Conservation (phyloP, 2,329 filamentous ascomycete species). For the Juglanconis juglandina region DNA sequence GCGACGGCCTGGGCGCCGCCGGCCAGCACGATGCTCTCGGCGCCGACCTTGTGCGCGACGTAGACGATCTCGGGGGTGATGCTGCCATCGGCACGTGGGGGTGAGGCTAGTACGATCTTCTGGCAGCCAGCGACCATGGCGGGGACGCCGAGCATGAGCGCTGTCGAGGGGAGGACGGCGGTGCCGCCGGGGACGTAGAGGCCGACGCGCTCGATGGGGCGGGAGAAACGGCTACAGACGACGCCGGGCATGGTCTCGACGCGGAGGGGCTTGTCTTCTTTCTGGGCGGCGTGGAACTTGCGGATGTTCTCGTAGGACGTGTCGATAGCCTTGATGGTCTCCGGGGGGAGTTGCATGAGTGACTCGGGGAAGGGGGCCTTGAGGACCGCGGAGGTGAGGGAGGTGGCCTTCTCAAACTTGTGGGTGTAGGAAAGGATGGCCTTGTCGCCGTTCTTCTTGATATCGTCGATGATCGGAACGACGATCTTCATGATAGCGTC, state of each 20-base stretch:
- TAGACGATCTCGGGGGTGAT: conserved; percentile 97
- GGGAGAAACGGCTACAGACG: conserved; percentile 85
- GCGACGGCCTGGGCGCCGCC: conserved; percentile 94
- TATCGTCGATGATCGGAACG: conserved; percentile 84
- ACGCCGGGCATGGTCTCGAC: conserved; percentile 99
- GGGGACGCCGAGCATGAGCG: conserved; percentile 95
- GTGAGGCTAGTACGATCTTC: conserved; percentile 90
- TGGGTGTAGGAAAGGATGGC: conserved; percentile 91
- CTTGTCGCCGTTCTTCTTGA: conserved; percentile 79
- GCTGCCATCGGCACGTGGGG: conserved; percentile 82
- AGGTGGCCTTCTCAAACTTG: conserved; percentile 96
- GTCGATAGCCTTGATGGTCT: conserved; percentile 91
- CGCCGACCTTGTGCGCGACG: conserved; percentile 92
- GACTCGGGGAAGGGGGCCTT: conserved; percentile 81
- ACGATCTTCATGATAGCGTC: conserved; percentile 91
- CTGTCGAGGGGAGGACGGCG: conserved; percentile 93
- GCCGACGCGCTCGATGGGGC: conserved; percentile 93
- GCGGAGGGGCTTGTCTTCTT: conserved; percentile 73
- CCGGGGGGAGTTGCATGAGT: conserved; percentile 79
- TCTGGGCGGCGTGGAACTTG: conserved; percentile 89
- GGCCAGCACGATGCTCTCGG: conserved; percentile 91
- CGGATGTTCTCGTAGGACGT: conserved; percentile 90
- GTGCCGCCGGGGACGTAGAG: conserved; percentile 95
- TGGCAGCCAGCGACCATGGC: conserved; percentile 96
- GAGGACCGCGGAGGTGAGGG: conserved; percentile 82